A percentile compares a stretch with the other conserved stretches of the same genome.
Conservation (phyloP, 176 grass and related monocot genomes). For the Cenchrus purpureus region DNA sequence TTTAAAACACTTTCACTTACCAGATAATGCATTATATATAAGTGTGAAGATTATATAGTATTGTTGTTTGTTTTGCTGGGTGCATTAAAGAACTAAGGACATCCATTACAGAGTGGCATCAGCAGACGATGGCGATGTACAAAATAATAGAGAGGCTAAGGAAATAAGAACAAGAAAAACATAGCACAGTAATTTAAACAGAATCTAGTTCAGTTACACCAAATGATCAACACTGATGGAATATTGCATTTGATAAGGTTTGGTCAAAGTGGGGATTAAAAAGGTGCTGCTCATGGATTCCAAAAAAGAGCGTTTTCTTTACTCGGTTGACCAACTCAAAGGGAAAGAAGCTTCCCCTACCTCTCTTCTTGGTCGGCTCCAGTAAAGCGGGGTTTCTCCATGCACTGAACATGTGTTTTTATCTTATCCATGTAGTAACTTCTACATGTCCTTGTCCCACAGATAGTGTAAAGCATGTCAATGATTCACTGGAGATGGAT, state of each 20-base stretch:
- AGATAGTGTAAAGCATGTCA: not conserved
- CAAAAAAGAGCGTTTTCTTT: conserved; percentile 49
- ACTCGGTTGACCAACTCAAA: conserved; percentile 50
- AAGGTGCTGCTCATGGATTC: conserved; percentile 53
- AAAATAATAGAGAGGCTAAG: not conserved
- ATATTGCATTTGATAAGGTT: conserved; percentile 34
- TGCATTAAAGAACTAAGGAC: too few relatives aligned
- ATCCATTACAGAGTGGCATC: too few relatives aligned
- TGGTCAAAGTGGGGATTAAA: conserved; percentile 44
- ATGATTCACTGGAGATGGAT: not conserved
- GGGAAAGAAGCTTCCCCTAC: conserved; percentile 45
- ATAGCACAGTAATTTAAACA: conserved; percentile 24
- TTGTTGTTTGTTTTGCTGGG: too few relatives aligned
- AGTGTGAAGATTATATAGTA: too few relatives aligned
- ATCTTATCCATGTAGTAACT: not conserved
- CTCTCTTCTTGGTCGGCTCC: conserved; percentile 35
- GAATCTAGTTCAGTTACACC: conserved; percentile 50
- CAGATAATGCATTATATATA: too few relatives aligned
- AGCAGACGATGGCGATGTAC: too few relatives aligned
- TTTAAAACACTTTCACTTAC: too few relatives aligned
- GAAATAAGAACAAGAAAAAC: conserved; percentile 22
- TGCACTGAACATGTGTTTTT: conserved; percentile 18
- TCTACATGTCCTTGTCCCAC: too few relatives aligned
- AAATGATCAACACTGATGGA: conserved; percentile 45
- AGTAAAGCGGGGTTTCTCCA: conserved; percentile 43